These are phyloP conservation scores for Apiotrichum brassicae DNA, from an alignment of 1,284 basidiomycete genomes.

Conservation along the genomic window DNA sequence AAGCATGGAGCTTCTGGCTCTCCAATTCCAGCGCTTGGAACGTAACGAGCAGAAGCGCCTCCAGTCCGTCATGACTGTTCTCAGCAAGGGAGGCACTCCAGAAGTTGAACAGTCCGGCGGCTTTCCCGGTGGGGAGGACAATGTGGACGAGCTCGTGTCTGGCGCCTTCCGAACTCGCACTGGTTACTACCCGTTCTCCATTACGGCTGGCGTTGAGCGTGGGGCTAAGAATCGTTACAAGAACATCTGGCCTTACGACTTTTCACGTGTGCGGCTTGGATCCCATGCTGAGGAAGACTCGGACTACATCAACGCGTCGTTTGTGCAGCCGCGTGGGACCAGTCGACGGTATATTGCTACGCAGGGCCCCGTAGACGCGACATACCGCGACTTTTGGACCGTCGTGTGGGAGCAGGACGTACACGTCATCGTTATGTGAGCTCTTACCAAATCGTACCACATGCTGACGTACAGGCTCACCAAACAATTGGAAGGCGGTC, in stretches of 20 bases:
- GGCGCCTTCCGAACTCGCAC: constrained; percentile 4
- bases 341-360: constrained; percentile 84
- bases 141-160: constrained; percentile 21
- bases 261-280: constrained; percentile 63
- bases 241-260: constrained; percentile 94
- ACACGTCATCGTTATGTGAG: constrained; percentile 60
- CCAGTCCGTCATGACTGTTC: constrained; percentile 74
- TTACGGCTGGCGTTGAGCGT: constrained; percentile 91
- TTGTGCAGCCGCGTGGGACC: constrained; percentile 76
- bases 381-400: constrained; percentile 91
- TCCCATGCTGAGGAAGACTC: constrained; percentile 54
- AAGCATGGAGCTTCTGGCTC: constrained; percentile 49
- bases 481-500: constrained; percentile 78
- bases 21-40: constrained; percentile 82
- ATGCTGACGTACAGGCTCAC: constrained; percentile 82
- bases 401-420: constrained; percentile 54
- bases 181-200: constrained; percentile 71
- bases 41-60: constrained; percentile 82
- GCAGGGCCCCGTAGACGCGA: constrained; percentile 86
- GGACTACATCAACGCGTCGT: constrained; percentile 92
- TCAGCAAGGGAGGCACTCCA: constrained; percentile 6
- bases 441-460: constrained; percentile 30
- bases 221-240: constrained; percentile 84
- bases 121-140: constrained; percentile 6
- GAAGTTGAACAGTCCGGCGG: too few species aligned